Conservation (phyloP, 805 yeast genomes). For the Kuraishia floccosa region DNA sequence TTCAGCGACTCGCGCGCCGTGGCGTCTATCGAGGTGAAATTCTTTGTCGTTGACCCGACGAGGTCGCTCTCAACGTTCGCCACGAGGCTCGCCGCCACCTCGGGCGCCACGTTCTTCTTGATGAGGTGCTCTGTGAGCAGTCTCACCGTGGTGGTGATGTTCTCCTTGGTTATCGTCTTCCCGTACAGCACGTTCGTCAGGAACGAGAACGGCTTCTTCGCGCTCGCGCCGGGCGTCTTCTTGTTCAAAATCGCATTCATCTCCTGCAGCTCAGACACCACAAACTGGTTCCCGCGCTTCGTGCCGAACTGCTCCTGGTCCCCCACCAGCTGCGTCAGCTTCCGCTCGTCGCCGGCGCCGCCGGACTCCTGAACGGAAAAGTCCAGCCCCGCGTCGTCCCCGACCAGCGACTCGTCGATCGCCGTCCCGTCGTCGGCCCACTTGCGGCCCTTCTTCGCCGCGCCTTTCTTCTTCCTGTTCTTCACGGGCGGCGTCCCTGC, state of each 20-base stretch:
- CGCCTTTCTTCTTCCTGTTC: slow-evolving; percentile 7
- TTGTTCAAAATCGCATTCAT: slow-evolving; percentile 25
- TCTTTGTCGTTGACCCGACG: slow-evolving; percentile 60
- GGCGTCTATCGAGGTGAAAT: slow-evolving; percentile 61
- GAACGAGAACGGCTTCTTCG: slow-evolving; percentile 37
- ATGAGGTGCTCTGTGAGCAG: slow-evolving; percentile 69
- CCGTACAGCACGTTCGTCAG: slow-evolving; percentile 57
- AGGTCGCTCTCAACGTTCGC: slow-evolving; percentile 60
- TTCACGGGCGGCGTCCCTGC: slow-evolving; percentile 1
- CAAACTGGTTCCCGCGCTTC: slow-evolving; percentile 43
- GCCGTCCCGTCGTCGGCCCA: slow-evolving; percentile 58
- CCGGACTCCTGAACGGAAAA: slow-evolving; percentile 29
- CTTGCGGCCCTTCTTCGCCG: slow-evolving; percentile 36
- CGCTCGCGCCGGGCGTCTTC: background rate
- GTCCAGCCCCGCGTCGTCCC: slow-evolving; percentile 33
- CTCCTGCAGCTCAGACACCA: slow-evolving; percentile 50
- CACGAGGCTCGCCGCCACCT: slow-evolving; percentile 66
- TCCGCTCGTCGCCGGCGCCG: slow-evolving; percentile 7
- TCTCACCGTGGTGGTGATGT: slow-evolving; percentile 52
- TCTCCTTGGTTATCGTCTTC: slow-evolving; percentile 48
- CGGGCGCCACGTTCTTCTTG: slow-evolving; percentile 83
- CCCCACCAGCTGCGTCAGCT: slow-evolving; percentile 23
- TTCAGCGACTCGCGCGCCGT: slow-evolving; percentile 57
- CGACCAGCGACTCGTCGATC: slow-evolving; percentile 28
- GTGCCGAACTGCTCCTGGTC: slow-evolving; percentile 27